These are phyloP conservation scores for Fagus sylvatica DNA, from an alignment of 306 rosid genomes.

Conservation along the genomic window DNA sequence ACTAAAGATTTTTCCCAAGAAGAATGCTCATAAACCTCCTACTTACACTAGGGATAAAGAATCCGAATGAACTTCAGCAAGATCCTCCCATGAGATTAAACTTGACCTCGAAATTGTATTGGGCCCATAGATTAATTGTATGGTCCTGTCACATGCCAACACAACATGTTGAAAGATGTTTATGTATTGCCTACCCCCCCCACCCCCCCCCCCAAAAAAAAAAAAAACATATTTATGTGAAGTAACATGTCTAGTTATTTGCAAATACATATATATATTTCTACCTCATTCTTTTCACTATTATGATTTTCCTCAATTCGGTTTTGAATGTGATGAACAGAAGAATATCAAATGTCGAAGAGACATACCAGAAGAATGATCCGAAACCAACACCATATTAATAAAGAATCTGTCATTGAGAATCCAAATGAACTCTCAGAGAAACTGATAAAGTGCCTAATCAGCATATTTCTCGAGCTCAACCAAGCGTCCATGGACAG, in stretches of 20 bases:
- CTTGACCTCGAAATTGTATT: not conserved
- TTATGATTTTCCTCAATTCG: conserved; percentile 13
- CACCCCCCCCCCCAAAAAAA: not conserved
- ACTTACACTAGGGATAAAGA: not conserved
- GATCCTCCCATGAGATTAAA: not conserved
- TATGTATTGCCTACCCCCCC: not conserved
- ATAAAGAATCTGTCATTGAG: conserved; percentile 35
- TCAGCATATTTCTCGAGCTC: conserved; percentile 70
- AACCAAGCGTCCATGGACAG: conserved; percentile 54
- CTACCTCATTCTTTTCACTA: not conserved
- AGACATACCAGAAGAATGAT: conserved; percentile 41
- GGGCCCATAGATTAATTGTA: not conserved
- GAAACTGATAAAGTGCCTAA: conserved; percentile 64
- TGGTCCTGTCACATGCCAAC: not conserved
- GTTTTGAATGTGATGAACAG: conserved; percentile 36
- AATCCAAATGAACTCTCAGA: conserved; percentile 87
- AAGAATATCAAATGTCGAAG: conserved; percentile 50
- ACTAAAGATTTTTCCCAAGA: not conserved
- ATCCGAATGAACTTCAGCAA: not conserved
- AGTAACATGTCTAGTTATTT: not conserved
- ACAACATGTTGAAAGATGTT: not conserved
- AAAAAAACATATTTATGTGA: not conserved
- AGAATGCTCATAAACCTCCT: not conserved
- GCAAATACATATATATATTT: not conserved
- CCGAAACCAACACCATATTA: conserved; percentile 34